Percentiles rank a stretch among this genome's conserved stretches.
These are phyloP conservation scores for Achaetomiella virescens DNA, from an alignment of 495 filamentous ascomycete genomes.

Conservation along the genomic window DNA sequence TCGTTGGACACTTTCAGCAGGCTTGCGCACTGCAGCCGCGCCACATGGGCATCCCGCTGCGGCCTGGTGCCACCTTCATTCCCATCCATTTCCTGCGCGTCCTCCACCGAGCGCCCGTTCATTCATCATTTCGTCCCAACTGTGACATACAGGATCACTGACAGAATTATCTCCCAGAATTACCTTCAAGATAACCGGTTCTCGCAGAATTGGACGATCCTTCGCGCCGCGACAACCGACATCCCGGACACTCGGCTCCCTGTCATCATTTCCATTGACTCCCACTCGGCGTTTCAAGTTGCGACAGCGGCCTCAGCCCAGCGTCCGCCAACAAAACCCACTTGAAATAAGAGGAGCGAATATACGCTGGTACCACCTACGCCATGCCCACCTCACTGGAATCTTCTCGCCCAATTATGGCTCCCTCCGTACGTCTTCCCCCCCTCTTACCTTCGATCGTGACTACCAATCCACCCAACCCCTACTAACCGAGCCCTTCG, in stretches of 20 bases:
- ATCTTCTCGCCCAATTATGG: slow-evolving; percentile 71
- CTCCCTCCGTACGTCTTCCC: slow-evolving; percentile 55
- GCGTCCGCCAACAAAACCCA: slow-evolving; percentile 3
- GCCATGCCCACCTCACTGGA: slow-evolving; percentile 64
- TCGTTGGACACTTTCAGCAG: background rate
- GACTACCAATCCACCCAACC: slow-evolving; percentile 3
- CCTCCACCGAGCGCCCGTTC: background rate
- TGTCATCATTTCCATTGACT: background rate
- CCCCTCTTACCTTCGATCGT: background rate
- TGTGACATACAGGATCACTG: background rate
- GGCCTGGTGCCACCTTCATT: background rate
- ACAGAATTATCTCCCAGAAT: no score
- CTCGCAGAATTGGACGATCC: no score
- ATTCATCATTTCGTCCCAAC: background rate
- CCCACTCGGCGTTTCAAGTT: slow-evolving; percentile 13
- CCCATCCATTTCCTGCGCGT: background rate
- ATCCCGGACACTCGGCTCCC: background rate
- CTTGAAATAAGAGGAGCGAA: background rate
- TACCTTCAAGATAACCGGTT: no score
- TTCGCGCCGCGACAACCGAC: background rate
- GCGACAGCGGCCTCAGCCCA: slow-evolving; percentile 3
- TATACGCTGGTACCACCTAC: slow-evolving; percentile 3
- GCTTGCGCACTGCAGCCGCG: background rate
- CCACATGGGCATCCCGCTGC: slow-evolving; percentile 7
- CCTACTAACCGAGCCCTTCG: background rate